Evolutionary conservation across 2,329 filamentous ascomycete genomes (phyloP), one percentile per base, ranked within the genome.

Genomic region (Ceratocystis cubensis): DNA sequence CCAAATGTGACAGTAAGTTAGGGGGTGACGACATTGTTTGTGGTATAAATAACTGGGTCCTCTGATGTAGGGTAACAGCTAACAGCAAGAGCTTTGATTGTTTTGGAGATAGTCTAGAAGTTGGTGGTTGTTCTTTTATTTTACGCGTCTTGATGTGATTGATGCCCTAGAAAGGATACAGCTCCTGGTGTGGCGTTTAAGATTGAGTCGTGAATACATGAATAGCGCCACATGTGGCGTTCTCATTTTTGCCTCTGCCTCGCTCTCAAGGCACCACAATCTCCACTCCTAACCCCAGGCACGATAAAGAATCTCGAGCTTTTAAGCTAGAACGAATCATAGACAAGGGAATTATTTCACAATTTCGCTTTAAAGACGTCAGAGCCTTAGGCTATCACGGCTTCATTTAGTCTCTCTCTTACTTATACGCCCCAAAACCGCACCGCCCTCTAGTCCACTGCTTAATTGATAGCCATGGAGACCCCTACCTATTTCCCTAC

Each of bases 1-100:
- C 87, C 8, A 96, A 79, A 63, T 87, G 85, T 69, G 88, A 84
- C 33, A 86, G 76, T 28, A 68, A 66, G 1, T 69, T 64, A 0
- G 68, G n/a, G 3, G 62, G 50, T 5, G 45, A 22, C 3, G 62
- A 28, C 62, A 63, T 63, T 48, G 1, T 50, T 1, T 20, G 17
- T 22, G 17, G 62, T 33, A 2, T 61, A 7, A 7, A 48, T 33
- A 41, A 4, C 7, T 56, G 50, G 37, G 53, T 20, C 5, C 7
- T 64, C 10, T 15, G 48, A 63, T 48, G 15, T 45, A 45, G 20
- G 33, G 61, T 30, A 50, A 62, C 25, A n/a, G 45, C 28, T 30
- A 50, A 48, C 25, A n/a, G 45, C 28, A 59, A 48, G 44, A 63
- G 46, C 13, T n/a, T 41, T 41, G 37, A 41, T 41, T 41, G 37